Evolutionary conservation across 352 stramenopile species (phyloP).

Genomic region (Pythium diclinum): DNA sequence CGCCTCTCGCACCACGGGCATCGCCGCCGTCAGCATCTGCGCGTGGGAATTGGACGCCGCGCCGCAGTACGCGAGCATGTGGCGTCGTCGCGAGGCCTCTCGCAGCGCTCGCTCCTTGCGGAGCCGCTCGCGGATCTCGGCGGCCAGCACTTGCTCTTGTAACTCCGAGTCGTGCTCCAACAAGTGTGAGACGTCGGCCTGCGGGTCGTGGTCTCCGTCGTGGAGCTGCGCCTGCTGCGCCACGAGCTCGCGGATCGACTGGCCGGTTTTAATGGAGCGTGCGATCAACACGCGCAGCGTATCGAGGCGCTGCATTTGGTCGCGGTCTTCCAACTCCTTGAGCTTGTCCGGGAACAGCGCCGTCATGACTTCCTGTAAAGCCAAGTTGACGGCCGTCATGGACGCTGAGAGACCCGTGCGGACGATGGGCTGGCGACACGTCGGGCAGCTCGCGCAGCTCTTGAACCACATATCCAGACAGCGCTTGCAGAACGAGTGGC

Average conservation of each 20-base stretch:
- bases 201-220: slow-evolving; percentile 19
- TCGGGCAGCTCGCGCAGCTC: slow-evolving; percentile 36
- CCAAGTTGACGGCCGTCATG: slow-evolving; percentile 33
- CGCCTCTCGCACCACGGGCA: neutral
- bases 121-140: slow-evolving; percentile 41
- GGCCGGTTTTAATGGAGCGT: slow-evolving; percentile 25
- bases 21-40: slow-evolving; percentile 6
- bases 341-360: slow-evolving; percentile 33
- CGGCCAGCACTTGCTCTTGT: slow-evolving; percentile 37
- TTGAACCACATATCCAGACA: slow-evolving; percentile 44
- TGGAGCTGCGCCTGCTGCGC: slow-evolving; percentile 18
- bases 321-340: slow-evolving; percentile 28
- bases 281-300: slow-evolving; percentile 31
- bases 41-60: slow-evolving; percentile 5
- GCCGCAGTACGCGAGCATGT: slow-evolving; percentile 36
- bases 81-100: slow-evolving; percentile 36
- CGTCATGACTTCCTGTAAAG: slow-evolving; percentile 34
- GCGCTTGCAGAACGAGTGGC: slow-evolving; percentile 47
- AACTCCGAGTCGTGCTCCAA: slow-evolving; percentile 35
- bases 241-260: slow-evolving; percentile 32
- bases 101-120: slow-evolving; percentile 40
- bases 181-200: slow-evolving; percentile 32
- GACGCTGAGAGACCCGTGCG: neutral
- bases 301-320: slow-evolving; percentile 31
- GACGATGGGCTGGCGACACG: slow-evolving; percentile 33